Percentiles rank a stretch among this genome's conserved stretches.
These are phyloP conservation scores for Clonostachys sp. DNA, from an alignment of 2,329 filamentous ascomycete species.

Conservation along the genomic window DNA sequence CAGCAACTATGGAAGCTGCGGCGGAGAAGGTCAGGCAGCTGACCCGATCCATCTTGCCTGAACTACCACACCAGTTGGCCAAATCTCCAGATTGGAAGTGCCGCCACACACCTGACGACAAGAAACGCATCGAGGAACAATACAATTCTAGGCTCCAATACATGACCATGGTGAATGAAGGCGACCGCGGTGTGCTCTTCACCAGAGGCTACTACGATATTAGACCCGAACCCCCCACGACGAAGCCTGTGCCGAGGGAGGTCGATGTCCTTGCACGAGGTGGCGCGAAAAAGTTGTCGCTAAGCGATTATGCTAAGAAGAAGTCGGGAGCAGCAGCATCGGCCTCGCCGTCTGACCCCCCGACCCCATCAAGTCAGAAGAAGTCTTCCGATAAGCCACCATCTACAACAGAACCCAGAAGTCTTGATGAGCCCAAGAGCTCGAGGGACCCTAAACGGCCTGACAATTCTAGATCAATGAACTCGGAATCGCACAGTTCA, in stretches of 20 bases:
- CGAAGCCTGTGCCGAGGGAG: constrained; percentile 28
- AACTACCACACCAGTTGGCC: constrained; percentile 48
- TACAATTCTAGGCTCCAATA: constrained; percentile 47
- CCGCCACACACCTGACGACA: constrained; percentile 33
- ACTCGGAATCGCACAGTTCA: no score
- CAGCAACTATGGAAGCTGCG: constrained; percentile 53
- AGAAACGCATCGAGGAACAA: constrained; percentile 41
- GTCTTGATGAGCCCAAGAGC: constrained; percentile 1
- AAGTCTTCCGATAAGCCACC: constrained; percentile 7
- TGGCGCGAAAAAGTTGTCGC: constrained; percentile 48
- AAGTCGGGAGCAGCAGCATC: constrained; percentile 27
- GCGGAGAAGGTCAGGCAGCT: constrained; percentile 50
- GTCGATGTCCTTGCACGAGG: constrained; percentile 32
- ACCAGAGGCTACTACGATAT: constrained; percentile 55
- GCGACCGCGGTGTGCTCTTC: constrained; percentile 52
- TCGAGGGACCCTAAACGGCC: constrained; percentile 1
- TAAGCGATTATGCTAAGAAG: constrained; percentile 57
- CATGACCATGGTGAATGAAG: constrained; percentile 51
- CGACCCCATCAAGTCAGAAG: constrained; percentile 7
- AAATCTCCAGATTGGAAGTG: constrained; percentile 43
- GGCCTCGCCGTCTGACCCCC: constrained; percentile 25
- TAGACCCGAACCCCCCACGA: constrained; percentile 40
- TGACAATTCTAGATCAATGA: no score
- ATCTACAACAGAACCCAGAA: constrained; percentile 3
- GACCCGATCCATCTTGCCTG: constrained; percentile 46